These are phyloP conservation scores for Scopulariopsis brevicaulis DNA, from an alignment of 2,329 filamentous ascomycete species.

Conservation along the genomic window DNA sequence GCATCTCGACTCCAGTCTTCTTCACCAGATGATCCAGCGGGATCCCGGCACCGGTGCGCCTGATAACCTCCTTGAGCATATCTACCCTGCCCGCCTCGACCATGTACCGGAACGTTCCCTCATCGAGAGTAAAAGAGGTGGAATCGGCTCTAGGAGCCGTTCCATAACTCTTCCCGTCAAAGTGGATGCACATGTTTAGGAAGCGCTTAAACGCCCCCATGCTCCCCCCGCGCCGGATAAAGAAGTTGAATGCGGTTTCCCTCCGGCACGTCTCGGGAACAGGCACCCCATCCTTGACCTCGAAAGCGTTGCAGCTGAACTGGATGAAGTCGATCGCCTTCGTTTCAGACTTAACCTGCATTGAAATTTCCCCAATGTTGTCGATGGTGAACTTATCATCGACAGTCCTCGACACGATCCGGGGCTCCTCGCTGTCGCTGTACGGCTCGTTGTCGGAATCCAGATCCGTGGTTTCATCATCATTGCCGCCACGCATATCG, in stretches of 20 bases:
- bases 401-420: conserved; percentile 41
- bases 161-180: conserved; percentile 22
- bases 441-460: conserved; percentile 21
- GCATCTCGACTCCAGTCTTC: conserved; percentile 50
- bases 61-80: conserved; percentile 54
- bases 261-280: conserved; percentile 10
- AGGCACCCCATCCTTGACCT: conserved; percentile 16
- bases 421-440: conserved; percentile 25
- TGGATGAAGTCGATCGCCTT: conserved; percentile 42
- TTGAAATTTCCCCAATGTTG: conserved; percentile 56
- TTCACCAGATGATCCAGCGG: conserved; percentile 56
- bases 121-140: conserved; percentile 25
- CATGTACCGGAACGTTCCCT: conserved; percentile 27
- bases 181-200: conserved; percentile 39
- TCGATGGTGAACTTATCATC: conserved; percentile 65
- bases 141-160: conserved; percentile 19
- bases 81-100: conserved; percentile 37
- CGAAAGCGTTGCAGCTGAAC: background rate
- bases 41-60: conserved; percentile 54
- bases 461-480: conserved; percentile 18
- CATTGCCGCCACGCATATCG: conserved; percentile 21
- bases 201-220: conserved; percentile 40
- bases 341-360: conserved; percentile 53
- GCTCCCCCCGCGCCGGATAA: conserved; percentile 39
- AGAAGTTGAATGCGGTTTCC: conserved; percentile 26